A percentile compares a stretch with the other conserved stretches of the same genome.
Conservation (phyloP, 108 stramenopile genomes). For the Halocafeteria seosinensis region DNA sequence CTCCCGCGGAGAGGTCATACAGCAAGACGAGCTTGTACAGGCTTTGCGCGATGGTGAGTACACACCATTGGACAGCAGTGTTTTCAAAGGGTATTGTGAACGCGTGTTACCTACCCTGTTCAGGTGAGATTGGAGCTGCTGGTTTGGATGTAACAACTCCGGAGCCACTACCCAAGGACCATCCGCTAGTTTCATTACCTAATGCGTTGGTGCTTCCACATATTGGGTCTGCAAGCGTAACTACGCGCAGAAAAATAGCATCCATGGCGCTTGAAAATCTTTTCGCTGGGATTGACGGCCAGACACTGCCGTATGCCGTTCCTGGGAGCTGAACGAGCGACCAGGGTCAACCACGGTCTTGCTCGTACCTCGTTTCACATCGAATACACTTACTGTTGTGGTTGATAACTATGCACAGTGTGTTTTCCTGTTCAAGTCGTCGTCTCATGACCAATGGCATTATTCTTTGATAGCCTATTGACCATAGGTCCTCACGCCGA, state of each 20-base stretch:
- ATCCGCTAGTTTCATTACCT: neutral
- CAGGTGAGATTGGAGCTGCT: neutral
- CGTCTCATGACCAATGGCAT: too few species aligned
- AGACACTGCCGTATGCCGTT: neutral
- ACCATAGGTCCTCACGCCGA: too few species aligned
- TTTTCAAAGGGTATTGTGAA: too few species aligned
- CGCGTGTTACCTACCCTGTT: too few species aligned
- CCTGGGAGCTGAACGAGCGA: too few species aligned
- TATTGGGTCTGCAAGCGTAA: neutral
- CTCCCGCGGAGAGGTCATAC: neutral
- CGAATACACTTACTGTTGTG: too few species aligned
- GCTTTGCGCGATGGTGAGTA: neutral
- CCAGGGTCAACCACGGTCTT: too few species aligned
- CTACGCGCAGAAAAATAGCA: neutral
- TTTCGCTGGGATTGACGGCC: neutral
- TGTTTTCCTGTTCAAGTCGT: too few species aligned
- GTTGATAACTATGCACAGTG: too few species aligned
- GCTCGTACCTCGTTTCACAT: too few species aligned
- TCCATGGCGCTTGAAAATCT: neutral
- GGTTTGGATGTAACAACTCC: constrained; percentile 3
- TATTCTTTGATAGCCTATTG: too few species aligned
- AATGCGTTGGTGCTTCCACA: constrained; percentile 3
- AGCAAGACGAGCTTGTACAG: neutral
- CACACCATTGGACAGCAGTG: too few species aligned
- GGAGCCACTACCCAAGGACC: neutral